Percentiles rank a stretch among this genome's conserved stretches.
Conservation (phyloP, 2,329 filamentous ascomycete species). For the Lecanosticta acicola region DNA sequence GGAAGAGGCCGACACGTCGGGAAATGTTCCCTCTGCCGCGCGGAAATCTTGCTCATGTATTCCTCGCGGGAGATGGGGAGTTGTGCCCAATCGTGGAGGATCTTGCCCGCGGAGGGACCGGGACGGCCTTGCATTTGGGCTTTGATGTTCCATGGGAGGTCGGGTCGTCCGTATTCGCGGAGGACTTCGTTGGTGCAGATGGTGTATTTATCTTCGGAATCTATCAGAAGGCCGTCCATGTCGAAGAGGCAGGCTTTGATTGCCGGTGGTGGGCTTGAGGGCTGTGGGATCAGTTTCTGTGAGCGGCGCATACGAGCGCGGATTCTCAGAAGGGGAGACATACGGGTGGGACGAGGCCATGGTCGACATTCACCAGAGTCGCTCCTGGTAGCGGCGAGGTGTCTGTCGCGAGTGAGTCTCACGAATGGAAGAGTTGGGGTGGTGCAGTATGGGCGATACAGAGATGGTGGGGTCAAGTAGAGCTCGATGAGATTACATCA, state of each 20-base stretch:
- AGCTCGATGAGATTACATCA: too few relatives aligned
- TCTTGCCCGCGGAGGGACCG: constrained; percentile 51
- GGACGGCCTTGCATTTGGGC: constrained; percentile 73
- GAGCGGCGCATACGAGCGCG: constrained; percentile 6
- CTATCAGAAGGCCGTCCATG: constrained; percentile 94
- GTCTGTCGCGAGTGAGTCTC: too few relatives aligned
- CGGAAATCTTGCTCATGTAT: constrained; percentile 55
- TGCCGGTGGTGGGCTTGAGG: constrained; percentile 41
- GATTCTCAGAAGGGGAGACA: not conserved
- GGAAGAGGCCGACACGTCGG: constrained; percentile 69
- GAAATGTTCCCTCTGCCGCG: constrained; percentile 67
- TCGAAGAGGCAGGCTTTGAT: constrained; percentile 93
- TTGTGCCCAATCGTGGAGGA: constrained; percentile 76
- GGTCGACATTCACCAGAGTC: too few relatives aligned
- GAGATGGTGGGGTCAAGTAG: too few relatives aligned
- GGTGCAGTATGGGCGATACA: too few relatives aligned
- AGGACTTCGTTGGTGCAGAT: constrained; percentile 77
- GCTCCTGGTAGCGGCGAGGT: too few relatives aligned
- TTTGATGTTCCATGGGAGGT: constrained; percentile 90
- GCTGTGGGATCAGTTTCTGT: constrained; percentile 44
- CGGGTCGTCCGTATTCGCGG: constrained; percentile 63
- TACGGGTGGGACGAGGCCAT: constrained; percentile 14
- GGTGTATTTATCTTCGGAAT: constrained; percentile 89
- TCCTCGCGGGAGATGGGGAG: constrained; percentile 69
- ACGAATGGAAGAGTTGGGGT: too few relatives aligned